A percentile compares a stretch with the other conserved stretches of the same genome.
Conservation (phyloP, 208 protist species). For the Strigomonas culicis region DNA sequence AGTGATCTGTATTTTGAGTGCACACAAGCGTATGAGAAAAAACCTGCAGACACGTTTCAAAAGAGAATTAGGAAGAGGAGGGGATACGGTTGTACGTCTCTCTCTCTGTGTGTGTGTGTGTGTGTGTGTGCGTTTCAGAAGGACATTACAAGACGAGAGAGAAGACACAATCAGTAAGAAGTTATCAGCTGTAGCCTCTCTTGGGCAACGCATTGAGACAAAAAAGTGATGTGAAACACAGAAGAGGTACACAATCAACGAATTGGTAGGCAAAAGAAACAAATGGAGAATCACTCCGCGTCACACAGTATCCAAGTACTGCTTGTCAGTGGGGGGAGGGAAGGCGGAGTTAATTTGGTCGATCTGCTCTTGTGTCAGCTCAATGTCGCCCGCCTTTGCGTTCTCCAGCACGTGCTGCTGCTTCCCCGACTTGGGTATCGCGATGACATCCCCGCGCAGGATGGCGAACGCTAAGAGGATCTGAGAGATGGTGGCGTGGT, state of each 20-base stretch:
- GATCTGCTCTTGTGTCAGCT: slow-evolving; percentile 32
- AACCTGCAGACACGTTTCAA: not conserved
- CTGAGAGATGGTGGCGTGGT: slow-evolving; percentile 32
- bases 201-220: no score
- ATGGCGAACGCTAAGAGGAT: slow-evolving; percentile 33
- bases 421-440: slow-evolving; percentile 58
- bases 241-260: not conserved
- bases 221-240: not conserved
- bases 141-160: no score
- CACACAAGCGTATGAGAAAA: not conserved
- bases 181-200: no score
- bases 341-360: slow-evolving; percentile 25
- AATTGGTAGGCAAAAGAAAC: not conserved
- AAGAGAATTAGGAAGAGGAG: not conserved
- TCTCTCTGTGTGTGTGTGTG: not conserved
- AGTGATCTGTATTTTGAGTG: not conserved
- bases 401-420: slow-evolving; percentile 58
- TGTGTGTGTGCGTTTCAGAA: no score
- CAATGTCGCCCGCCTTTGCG: slow-evolving; percentile 38
- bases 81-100: not conserved
- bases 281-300: not conserved
- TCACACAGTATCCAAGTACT: slow-evolving; percentile 34
- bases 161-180: no score
- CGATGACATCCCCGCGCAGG: slow-evolving; percentile 28
- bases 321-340: slow-evolving; percentile 28